phyloP scores from a whole-genome alignment of 1,284 basidiomycete genomes.

The Melampsora occidentalis region DNA sequence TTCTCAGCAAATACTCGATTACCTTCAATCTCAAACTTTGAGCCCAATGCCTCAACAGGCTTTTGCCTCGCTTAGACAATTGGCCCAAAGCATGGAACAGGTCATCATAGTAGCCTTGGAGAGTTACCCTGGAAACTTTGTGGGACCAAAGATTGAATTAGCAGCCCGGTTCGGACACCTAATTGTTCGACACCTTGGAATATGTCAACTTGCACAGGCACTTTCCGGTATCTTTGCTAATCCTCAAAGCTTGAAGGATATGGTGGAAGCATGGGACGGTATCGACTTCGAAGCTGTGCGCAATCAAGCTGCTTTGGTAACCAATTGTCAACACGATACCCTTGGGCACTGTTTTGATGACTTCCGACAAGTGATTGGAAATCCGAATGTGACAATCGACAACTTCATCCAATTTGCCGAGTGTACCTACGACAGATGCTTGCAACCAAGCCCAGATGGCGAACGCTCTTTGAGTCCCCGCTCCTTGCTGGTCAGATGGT shows the following conservation, averaged over 20 bases:
- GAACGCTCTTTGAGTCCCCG: slow-evolving; percentile 39
- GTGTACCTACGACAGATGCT: slow-evolving; percentile 82
- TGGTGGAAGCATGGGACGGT: slow-evolving; percentile 78
- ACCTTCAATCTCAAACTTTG: slow-evolving; percentile 74
- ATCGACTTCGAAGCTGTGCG: slow-evolving; percentile 83
- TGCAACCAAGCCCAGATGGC: slow-evolving; percentile 63
- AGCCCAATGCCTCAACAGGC: slow-evolving; percentile 68
- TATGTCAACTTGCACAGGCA: slow-evolving; percentile 82
- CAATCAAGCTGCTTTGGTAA: slow-evolving; percentile 82
- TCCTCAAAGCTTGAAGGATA: slow-evolving; percentile 74
- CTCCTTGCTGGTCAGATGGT: slow-evolving; percentile 64
- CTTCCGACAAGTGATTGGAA: slow-evolving; percentile 72
- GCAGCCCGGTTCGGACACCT: slow-evolving; percentile 82
- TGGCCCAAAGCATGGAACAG: slow-evolving; percentile 87
- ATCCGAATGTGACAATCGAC: slow-evolving; percentile 67
- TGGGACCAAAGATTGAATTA: slow-evolving; percentile 80
- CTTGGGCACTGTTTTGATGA: slow-evolving; percentile 77
- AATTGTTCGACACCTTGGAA: slow-evolving; percentile 80
- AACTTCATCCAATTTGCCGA: slow-evolving; percentile 81
- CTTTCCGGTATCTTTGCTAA: slow-evolving; percentile 77
- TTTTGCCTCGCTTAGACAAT: slow-evolving; percentile 68
- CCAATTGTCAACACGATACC: slow-evolving; percentile 84
- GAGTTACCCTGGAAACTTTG: slow-evolving; percentile 78
- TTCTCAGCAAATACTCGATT: slow-evolving; percentile 76
- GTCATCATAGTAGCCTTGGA: slow-evolving; percentile 74